These are phyloP conservation scores for Vachellia collinsii DNA, from an alignment of 306 rosid species.

Conservation along the genomic window DNA sequence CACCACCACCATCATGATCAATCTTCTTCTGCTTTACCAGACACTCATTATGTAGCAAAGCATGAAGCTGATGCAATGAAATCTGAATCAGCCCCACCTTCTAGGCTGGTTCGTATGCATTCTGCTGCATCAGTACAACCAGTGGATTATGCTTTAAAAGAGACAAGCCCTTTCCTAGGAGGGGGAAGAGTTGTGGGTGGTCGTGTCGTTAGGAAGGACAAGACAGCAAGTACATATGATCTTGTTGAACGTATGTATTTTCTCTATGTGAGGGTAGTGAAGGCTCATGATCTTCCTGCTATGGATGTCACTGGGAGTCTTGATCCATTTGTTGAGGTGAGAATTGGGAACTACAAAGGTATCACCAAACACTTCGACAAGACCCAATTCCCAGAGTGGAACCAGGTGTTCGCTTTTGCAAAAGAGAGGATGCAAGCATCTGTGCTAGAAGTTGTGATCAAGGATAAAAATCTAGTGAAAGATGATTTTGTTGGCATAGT, in stretches of 20 bases:
- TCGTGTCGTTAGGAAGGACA: slow-evolving; percentile 70
- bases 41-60: slow-evolving; percentile 51
- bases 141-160: slow-evolving; percentile 79
- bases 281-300: slow-evolving; percentile 84
- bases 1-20: slow-evolving; percentile 45
- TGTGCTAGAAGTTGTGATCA: slow-evolving; percentile 75
- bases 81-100: slow-evolving; percentile 51
- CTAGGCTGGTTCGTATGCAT: slow-evolving; percentile 63
- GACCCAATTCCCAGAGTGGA: slow-evolving; percentile 79
- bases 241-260: slow-evolving; percentile 92
- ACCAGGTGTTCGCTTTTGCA: slow-evolving; percentile 85
- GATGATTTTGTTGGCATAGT: slow-evolving; percentile 89
- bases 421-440: slow-evolving; percentile 90
- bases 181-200: slow-evolving; percentile 93
- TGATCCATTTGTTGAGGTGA: slow-evolving; percentile 87
- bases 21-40: slow-evolving; percentile 46
- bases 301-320: slow-evolving; percentile 88
- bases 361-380: slow-evolving; percentile 82
- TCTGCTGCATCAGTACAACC: slow-evolving; percentile 68
- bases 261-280: slow-evolving; percentile 82
- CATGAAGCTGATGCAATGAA: slow-evolving; percentile 65
- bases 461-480: slow-evolving; percentile 75
- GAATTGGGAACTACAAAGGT: slow-evolving; percentile 82
- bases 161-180: slow-evolving; percentile 92
- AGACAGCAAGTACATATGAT: slow-evolving; percentile 79